Evolutionary conservation across 345 rosid species (phyloP).

Genomic region (Aquilaria yunnanensis): DNA sequence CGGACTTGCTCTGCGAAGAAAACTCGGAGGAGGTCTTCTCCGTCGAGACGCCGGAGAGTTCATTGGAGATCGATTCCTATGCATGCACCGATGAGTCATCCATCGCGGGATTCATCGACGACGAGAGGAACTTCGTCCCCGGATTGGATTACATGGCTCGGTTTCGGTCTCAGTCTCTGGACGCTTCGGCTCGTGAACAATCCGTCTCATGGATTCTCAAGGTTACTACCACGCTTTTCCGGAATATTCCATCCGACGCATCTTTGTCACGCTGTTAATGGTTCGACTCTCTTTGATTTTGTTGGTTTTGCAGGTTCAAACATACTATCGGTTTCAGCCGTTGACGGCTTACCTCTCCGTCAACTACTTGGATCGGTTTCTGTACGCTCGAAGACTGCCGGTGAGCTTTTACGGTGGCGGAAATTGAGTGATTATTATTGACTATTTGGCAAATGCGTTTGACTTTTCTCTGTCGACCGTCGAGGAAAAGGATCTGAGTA

Average conservation of each 20-base stretch:
- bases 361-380: slow-evolving; percentile 91
- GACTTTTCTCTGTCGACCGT: slow-evolving; percentile 34
- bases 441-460: slow-evolving; percentile 19
- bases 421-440: slow-evolving; percentile 19
- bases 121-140: slow-evolving; percentile 76
- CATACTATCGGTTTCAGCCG: slow-evolving; percentile 67
- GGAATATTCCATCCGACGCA: slow-evolving; percentile 15
- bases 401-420: slow-evolving; percentile 33
- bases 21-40: slow-evolving; percentile 55
- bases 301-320: slow-evolving; percentile 54
- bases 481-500: slow-evolving; percentile 22
- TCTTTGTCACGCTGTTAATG: background rate
- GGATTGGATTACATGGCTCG: slow-evolving; percentile 76
- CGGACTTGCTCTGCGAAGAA: slow-evolving; percentile 79
- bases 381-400: slow-evolving; percentile 64
- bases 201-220: slow-evolving; percentile 97
- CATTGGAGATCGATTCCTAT: slow-evolving; percentile 59
- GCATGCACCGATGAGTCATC: slow-evolving; percentile 49
- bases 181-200: slow-evolving; percentile 79
- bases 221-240: slow-evolving; percentile 26
- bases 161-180: slow-evolving; percentile 64
- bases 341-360: slow-evolving; percentile 95
- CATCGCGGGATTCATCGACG: slow-evolving; percentile 62
- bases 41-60: slow-evolving; percentile 55
- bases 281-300: background rate